phyloP scores from a whole-genome alignment of 257 asterid species.

The Scutellaria barbata region DNA sequence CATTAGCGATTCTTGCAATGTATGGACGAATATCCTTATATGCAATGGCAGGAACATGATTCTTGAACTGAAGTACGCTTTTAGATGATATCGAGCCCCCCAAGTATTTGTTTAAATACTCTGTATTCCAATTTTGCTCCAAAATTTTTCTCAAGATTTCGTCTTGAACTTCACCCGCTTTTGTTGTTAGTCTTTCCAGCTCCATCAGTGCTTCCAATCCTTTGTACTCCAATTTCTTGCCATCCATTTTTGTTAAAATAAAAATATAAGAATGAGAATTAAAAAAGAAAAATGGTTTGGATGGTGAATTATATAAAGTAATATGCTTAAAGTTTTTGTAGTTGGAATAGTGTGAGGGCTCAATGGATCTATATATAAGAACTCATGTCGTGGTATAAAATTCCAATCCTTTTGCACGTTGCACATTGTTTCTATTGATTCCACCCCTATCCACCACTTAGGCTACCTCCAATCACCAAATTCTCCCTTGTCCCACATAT shows the following conservation, averaged over 20 bases:
- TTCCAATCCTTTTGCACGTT: slow-evolving; percentile 29
- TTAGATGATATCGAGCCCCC: slow-evolving; percentile 32
- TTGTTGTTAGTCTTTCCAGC: slow-evolving; percentile 57
- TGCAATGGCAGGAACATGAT: slow-evolving; percentile 53
- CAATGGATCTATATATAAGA: slow-evolving; percentile 42
- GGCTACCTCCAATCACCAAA: no score
- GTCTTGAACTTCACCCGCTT: slow-evolving; percentile 62
- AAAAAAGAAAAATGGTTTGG: neutral
- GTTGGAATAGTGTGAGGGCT: slow-evolving; percentile 46
- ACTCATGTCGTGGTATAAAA: slow-evolving; percentile 20
- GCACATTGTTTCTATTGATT: slow-evolving; percentile 35
- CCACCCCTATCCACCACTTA: slow-evolving; percentile 23
- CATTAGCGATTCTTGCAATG: slow-evolving; percentile 65
- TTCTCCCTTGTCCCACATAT: neutral
- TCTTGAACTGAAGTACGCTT: slow-evolving; percentile 50
- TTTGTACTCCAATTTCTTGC: slow-evolving; percentile 77
- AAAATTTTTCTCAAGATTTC: slow-evolving; percentile 54
- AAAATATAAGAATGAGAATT: neutral
- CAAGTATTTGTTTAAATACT: slow-evolving; percentile 56
- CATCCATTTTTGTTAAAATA: slow-evolving; percentile 47
- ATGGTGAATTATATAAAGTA: neutral
- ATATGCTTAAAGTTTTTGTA: neutral
- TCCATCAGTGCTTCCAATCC: slow-evolving; percentile 67
- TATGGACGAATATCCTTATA: slow-evolving; percentile 70
- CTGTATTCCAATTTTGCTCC: slow-evolving; percentile 58